Conservation (phyloP, 2,329 filamentous ascomycete genomes). For the Ophiocordyceps polyrhachis-furcata region DNA sequence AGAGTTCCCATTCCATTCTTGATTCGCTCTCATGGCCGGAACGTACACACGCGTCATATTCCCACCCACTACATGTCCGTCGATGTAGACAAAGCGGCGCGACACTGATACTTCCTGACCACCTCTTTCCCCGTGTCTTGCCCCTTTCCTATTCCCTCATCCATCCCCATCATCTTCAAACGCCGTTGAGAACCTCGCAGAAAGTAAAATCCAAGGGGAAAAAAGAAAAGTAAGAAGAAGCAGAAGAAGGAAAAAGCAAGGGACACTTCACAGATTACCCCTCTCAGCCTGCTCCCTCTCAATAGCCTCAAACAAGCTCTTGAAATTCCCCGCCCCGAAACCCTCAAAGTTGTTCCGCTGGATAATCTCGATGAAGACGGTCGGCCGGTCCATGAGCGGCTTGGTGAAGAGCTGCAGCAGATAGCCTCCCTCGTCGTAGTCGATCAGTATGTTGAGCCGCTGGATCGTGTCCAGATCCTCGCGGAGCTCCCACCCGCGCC, state of each 20-base stretch:
- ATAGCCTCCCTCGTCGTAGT: slow-evolving; percentile 88
- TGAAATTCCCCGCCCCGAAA: slow-evolving; percentile 92
- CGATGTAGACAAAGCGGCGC: too few species aligned
- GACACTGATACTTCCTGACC: too few species aligned
- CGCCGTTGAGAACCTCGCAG: background rate
- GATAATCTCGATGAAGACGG: slow-evolving; percentile 93
- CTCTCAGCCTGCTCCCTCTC: slow-evolving; percentile 78
- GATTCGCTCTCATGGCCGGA: too few species aligned
- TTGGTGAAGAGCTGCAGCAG: slow-evolving; percentile 61
- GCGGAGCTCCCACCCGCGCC: slow-evolving; percentile 41
- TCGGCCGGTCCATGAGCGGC: slow-evolving; percentile 85
- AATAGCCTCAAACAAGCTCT: slow-evolving; percentile 85
- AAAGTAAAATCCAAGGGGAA: background rate
- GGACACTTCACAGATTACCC: slow-evolving; percentile 46
- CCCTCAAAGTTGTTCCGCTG: slow-evolving; percentile 80
- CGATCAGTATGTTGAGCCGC: slow-evolving; percentile 71
- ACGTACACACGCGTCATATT: too few species aligned
- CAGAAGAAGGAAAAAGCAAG: background rate
- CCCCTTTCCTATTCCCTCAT: too few species aligned
- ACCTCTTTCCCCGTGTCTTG: too few species aligned
- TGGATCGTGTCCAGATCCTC: slow-evolving; percentile 67
- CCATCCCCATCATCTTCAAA: too few species aligned
- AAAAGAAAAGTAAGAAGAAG: background rate
- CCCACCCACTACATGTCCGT: too few species aligned
- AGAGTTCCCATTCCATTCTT: too few species aligned